A percentile compares a stretch with the other conserved stretches of the same genome.
Evolutionary conservation across 2,329 filamentous ascomycete genomes (phyloP).

Genomic region (Fusarium graminum): DNA sequence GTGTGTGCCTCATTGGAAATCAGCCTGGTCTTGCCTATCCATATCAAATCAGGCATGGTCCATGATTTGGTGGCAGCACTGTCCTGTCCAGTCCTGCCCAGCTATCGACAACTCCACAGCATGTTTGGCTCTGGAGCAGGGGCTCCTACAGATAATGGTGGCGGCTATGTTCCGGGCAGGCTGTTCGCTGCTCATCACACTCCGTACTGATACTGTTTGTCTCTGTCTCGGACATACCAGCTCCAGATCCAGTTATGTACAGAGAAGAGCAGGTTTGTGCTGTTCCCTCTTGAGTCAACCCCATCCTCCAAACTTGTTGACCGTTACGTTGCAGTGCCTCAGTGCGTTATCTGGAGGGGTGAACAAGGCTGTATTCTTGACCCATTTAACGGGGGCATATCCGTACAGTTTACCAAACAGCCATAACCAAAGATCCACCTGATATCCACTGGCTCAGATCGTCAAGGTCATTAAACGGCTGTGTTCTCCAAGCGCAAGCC

Average conservation of each 20-base stretch:
- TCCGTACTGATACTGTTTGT: not conserved
- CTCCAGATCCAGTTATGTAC: too few relatives aligned
- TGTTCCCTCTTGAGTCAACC: constrained; percentile 9
- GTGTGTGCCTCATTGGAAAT: not conserved
- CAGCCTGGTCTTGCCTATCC: not conserved
- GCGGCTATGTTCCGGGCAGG: not conserved
- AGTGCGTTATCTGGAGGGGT: constrained; percentile 13
- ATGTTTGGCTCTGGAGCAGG: too few relatives aligned
- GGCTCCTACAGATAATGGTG: too few relatives aligned
- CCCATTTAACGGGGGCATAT: constrained; percentile 8
- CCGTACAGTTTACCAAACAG: not conserved
- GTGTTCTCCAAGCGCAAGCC: constrained; percentile 11
- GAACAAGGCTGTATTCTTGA: constrained; percentile 32
- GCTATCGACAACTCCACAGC: not conserved
- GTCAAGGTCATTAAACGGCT: constrained; percentile 18
- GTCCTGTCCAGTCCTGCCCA: too few relatives aligned
- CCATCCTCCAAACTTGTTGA: not conserved
- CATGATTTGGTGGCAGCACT: not conserved
- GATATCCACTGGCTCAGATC: too few relatives aligned
- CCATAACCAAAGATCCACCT: constrained; percentile 3
- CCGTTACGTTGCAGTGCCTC: constrained; percentile 16
- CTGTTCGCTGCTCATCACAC: not conserved
- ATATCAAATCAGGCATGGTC: not conserved
- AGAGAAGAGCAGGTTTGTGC: constrained; percentile 2
- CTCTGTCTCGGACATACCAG: not conserved